A percentile compares a stretch with the other conserved stretches of the same genome.
Conservation (phyloP, 2,329 filamentous ascomycete genomes). For the Plenodomus biglobosus region DNA sequence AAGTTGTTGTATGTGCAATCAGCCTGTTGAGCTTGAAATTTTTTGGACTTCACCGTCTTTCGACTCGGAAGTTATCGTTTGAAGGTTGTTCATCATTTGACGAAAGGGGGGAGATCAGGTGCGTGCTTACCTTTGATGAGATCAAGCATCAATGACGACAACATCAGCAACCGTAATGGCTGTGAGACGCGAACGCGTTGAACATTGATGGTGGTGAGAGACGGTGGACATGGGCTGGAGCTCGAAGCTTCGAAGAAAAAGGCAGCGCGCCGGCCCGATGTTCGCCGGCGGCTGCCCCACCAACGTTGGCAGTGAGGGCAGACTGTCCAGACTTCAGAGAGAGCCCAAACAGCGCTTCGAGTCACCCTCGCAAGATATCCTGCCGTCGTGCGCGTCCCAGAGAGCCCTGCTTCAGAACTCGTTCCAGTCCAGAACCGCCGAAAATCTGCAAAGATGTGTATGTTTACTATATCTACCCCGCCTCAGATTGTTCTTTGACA, state of each 20-base stretch:
- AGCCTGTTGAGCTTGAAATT: slow-evolving; percentile 60
- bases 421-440: not conserved
- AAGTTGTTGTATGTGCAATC: slow-evolving; percentile 34
- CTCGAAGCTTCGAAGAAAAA: slow-evolving; percentile 16
- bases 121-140: slow-evolving; percentile 22
- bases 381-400: slow-evolving; percentile 11
- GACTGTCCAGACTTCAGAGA: slow-evolving; percentile 5
- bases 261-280: slow-evolving; percentile 17
- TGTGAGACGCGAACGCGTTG: not conserved
- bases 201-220: not conserved
- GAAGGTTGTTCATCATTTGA: slow-evolving; percentile 36
- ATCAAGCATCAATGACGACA: not conserved
- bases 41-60: slow-evolving; percentile 42
- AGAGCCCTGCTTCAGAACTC: not conserved
- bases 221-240: not conserved
- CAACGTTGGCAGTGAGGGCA: slow-evolving; percentile 22
- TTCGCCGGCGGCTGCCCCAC: slow-evolving; percentile 32
- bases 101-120: not conserved
- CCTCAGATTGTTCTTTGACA: not conserved
- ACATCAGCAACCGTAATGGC: not conserved
- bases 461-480: slow-evolving; percentile 8
- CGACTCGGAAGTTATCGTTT: slow-evolving; percentile 41
- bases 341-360: slow-evolving; percentile 24
- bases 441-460: slow-evolving; percentile 14
- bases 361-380: slow-evolving; percentile 7